phyloP scores from a whole-genome alignment of 305 asterid species.

The Coffea humblotiana region DNA sequence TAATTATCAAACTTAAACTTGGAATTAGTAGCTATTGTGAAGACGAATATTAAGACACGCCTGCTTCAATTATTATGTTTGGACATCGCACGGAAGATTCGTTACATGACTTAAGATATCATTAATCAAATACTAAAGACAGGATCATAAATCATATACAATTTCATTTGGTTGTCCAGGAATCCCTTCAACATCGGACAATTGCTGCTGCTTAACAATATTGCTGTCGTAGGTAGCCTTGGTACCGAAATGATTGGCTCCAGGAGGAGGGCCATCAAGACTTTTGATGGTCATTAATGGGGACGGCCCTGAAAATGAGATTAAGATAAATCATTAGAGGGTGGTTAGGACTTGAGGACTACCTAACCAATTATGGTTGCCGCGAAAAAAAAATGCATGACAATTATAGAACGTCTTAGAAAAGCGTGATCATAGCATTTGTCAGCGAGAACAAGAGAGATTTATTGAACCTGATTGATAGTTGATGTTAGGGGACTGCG shows the following conservation, averaged over 20 bases:
- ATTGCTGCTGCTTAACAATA: slow-evolving; percentile 16
- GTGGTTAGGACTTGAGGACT: background rate
- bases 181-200: slow-evolving; percentile 7
- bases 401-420: background rate
- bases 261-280: slow-evolving; percentile 20
- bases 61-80: background rate
- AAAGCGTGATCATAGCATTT: background rate
- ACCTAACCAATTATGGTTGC: background rate
- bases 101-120: background rate
- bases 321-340: background rate
- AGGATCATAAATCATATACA: slow-evolving; percentile 14
- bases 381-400: background rate
- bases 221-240: slow-evolving; percentile 2
- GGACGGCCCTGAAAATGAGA: slow-evolving; percentile 24
- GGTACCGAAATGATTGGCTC: slow-evolving; percentile 14
- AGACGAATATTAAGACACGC: background rate
- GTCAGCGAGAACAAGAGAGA: background rate
- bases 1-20: background rate
- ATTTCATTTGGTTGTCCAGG: slow-evolving; percentile 15
- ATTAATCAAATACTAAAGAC: background rate
- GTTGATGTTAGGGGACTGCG: slow-evolving; percentile 13
- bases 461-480: slow-evolving; percentile 29
- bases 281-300: slow-evolving; percentile 12
- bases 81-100: background rate
- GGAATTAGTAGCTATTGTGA: background rate